A percentile compares a stretch with the other conserved stretches of the same genome.
phyloP scores from a whole-genome alignment of 2,329 filamentous ascomycete genomes.

The Trichoderma polysporum region DNA sequence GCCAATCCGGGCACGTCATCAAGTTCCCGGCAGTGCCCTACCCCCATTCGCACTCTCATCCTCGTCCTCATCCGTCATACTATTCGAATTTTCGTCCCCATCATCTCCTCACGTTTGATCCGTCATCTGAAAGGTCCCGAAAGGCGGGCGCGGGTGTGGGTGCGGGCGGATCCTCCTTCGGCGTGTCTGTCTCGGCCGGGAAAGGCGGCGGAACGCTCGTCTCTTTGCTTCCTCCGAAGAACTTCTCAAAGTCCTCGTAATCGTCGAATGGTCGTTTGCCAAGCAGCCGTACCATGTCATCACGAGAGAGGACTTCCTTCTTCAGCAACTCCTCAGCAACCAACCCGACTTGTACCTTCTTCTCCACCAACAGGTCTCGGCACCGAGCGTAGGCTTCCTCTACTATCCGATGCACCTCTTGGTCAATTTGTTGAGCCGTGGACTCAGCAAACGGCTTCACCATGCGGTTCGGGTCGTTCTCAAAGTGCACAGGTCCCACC shows the following conservation, averaged over 20 bases:
- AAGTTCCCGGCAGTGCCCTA: slow-evolving; percentile 17
- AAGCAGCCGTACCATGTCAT: slow-evolving; percentile 87
- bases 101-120: slow-evolving; percentile 21
- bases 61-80: not conserved
- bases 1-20: slow-evolving; percentile 16
- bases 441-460: slow-evolving; percentile 96
- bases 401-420: slow-evolving; percentile 87
- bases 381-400: slow-evolving; percentile 92
- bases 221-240: slow-evolving; percentile 68
- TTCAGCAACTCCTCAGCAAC: slow-evolving; percentile 88
- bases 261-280: slow-evolving; percentile 84
- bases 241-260: slow-evolving; percentile 85
- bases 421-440: slow-evolving; percentile 88
- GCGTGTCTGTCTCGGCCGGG: slow-evolving; percentile 45
- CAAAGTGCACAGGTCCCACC: slow-evolving; percentile 89
- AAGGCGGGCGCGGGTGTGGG: slow-evolving; percentile 44
- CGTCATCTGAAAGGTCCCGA: slow-evolving; percentile 29
- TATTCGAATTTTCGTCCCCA: not conserved
- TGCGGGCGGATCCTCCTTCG: slow-evolving; percentile 36
- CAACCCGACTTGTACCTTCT: slow-evolving; percentile 83
- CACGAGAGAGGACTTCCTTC: slow-evolving; percentile 88
- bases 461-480: slow-evolving; percentile 76
- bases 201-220: slow-evolving; percentile 59
- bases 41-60: not conserved
- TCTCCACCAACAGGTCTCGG: slow-evolving; percentile 75